Evolutionary conservation across 441 rosid species (phyloP).

Genomic region (Breynia disticha): DNA sequence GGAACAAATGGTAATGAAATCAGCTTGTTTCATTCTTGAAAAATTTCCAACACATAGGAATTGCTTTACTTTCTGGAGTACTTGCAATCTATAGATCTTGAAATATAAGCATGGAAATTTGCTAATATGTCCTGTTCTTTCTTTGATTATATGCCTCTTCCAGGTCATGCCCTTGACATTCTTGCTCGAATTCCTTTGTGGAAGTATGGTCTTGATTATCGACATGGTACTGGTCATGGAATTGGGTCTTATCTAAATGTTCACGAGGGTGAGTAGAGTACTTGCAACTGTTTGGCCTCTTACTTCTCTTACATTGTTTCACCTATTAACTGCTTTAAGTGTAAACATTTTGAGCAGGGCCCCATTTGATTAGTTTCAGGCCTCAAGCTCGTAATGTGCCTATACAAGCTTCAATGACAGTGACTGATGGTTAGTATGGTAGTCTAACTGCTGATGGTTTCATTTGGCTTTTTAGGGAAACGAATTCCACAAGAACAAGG

Average conservation of each 20-base stretch:
- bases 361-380: conserved; percentile 81
- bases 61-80: no score
- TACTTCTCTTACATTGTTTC: neutral
- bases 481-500: neutral
- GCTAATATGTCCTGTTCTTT: neutral
- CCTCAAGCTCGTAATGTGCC: conserved; percentile 77
- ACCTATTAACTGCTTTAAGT: conserved; percentile 10
- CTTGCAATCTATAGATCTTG: neutral
- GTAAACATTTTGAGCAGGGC: conserved; percentile 44
- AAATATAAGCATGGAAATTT: neutral
- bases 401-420: conserved; percentile 93
- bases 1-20: conserved; percentile 64
- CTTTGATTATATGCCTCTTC: conserved; percentile 9
- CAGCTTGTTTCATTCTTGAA: neutral
- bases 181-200: conserved; percentile 90
- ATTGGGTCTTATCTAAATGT: conserved; percentile 88
- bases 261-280: conserved; percentile 69
- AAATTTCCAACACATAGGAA: no score
- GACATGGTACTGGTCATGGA: conserved; percentile 99
- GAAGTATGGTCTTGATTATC: conserved; percentile 87
- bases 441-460: neutral
- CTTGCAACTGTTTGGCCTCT: neutral
- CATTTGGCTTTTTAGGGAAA: conserved; percentile 2
- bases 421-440: conserved; percentile 74
- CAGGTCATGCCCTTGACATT: conserved; percentile 81